A percentile compares a stretch with the other conserved stretches of the same genome.
Evolutionary conservation across 83 land plant species (phyloP).

Genomic region (Picea abies): DNA sequence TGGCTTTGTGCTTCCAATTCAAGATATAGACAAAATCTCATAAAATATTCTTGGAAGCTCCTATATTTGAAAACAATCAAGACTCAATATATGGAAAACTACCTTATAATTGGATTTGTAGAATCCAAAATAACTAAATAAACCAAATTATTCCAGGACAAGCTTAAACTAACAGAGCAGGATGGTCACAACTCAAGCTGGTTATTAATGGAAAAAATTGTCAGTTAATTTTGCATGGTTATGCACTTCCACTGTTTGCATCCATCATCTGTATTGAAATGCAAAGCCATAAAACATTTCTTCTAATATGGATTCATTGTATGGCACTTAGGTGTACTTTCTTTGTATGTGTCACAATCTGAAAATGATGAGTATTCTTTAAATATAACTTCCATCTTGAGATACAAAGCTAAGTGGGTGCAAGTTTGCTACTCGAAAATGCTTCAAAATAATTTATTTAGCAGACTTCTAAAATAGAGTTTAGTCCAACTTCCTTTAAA

Average conservation of each 20-base stretch:
- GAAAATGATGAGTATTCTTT: too few species aligned
- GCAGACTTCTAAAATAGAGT: too few species aligned
- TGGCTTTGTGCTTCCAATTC: not conserved
- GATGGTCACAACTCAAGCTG: not conserved
- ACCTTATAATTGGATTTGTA: not conserved
- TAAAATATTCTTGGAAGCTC: not conserved
- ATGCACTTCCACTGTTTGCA: not conserved
- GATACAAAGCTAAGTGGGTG: too few species aligned
- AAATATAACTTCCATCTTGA: too few species aligned
- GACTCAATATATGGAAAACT: not conserved
- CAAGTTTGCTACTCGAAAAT: too few species aligned
- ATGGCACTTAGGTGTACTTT: not conserved
- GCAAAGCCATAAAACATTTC: not conserved
- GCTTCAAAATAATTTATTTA: too few species aligned
- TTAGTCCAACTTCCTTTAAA: too few species aligned
- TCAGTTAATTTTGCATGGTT: not conserved
- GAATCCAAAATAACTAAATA: not conserved
- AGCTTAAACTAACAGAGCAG: not conserved
- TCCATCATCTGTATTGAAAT: not conserved
- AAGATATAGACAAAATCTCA: slow-evolving; percentile 2
- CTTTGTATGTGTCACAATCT: not conserved
- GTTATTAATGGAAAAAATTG: not conserved
- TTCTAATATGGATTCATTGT: not conserved
- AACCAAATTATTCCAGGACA: not conserved
- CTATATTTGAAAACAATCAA: not conserved